These are phyloP conservation scores for Paramyrothecium sp. DNA, from an alignment of 2,329 filamentous ascomycete species.

Conservation along the genomic window DNA sequence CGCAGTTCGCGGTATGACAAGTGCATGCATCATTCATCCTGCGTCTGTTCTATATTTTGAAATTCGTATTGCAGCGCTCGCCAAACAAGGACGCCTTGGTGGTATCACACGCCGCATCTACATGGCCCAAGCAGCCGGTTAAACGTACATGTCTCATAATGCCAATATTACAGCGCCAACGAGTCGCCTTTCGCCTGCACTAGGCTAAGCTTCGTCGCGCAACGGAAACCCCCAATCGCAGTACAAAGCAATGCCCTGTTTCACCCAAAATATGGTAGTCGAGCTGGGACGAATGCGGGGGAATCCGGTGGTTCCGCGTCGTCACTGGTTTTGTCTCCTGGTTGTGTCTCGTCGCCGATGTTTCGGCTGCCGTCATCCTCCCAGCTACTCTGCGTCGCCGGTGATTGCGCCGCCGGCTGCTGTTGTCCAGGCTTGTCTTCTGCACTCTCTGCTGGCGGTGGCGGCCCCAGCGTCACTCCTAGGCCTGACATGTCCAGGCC, in stretches of 20 bases:
- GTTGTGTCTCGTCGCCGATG: neutral
- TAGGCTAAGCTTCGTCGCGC: neutral
- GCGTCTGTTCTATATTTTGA: too few relatives aligned
- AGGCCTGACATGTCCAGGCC: conserved; percentile 35
- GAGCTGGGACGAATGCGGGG: conserved; percentile 53
- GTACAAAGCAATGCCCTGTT: neutral
- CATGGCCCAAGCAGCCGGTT: neutral
- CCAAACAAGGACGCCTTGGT: too few relatives aligned
- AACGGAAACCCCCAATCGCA: neutral
- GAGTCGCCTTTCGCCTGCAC: neutral
- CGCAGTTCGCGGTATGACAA: too few relatives aligned
- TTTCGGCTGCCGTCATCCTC: neutral
- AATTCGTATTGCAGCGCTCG: too few relatives aligned
- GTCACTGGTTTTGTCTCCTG: neutral
- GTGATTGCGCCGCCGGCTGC: neutral
- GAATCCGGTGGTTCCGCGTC: conserved; percentile 12
- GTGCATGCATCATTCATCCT: too few relatives aligned
- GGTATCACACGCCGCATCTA: neutral
- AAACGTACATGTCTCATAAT: neutral
- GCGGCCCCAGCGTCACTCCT: conserved; percentile 14
- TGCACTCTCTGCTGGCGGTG: conserved; percentile 25
- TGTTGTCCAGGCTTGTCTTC: conserved; percentile 32
- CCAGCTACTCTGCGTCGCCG: neutral
- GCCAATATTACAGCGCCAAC: neutral
- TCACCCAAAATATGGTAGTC: conserved; percentile 55